Conservation (phyloP, 2,329 filamentous ascomycete species). For the Berkeleyomyces basicola region DNA sequence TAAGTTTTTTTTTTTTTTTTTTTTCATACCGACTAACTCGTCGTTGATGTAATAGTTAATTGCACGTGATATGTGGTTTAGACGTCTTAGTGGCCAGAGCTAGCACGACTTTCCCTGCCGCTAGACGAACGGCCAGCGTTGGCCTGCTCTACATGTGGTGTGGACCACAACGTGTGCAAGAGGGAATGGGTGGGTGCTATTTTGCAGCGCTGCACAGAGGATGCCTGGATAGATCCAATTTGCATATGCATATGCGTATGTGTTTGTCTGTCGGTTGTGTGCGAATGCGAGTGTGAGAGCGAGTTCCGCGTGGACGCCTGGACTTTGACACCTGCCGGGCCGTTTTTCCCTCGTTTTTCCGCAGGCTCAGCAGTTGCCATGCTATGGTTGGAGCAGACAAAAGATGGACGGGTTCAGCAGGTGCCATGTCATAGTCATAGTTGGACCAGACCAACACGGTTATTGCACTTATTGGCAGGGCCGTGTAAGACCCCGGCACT, state of each 20-base stretch:
- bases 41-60: not conserved
- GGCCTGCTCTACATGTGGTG: not conserved
- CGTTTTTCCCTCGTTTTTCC: not conserved
- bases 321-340: not conserved
- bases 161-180: not conserved
- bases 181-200: not conserved
- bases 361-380: not conserved
- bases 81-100: not conserved
- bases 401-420: not conserved
- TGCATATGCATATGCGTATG: not conserved
- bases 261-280: not conserved
- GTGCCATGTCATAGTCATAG: not conserved
- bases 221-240: not conserved
- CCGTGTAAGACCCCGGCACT: conserved; percentile 1
- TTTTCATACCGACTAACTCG: not conserved
- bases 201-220: not conserved
- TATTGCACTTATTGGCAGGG: not conserved
- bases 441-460: not conserved
- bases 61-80: not conserved
- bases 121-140: not conserved
- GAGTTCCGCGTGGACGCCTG: no score
- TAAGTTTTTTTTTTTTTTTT: not conserved
- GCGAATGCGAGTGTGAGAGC: not conserved
- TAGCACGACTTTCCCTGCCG: not conserved
- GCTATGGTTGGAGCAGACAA: not conserved